Evolutionary conservation across 208 protist species (phyloP), one percentile per base, ranked within the genome.

Genomic region (Acanthamoeba lenticulata): DNA sequence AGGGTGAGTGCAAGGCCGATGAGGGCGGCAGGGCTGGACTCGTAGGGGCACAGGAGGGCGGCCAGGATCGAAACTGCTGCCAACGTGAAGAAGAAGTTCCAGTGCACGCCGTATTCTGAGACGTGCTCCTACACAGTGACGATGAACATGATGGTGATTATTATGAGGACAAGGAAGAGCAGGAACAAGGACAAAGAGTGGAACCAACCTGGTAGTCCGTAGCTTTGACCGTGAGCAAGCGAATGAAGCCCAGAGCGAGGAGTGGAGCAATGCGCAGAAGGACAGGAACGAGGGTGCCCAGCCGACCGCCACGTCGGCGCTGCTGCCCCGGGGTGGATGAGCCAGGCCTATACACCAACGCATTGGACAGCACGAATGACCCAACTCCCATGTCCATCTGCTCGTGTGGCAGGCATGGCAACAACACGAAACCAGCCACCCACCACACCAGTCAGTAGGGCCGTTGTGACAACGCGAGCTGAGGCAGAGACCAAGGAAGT

Each of bases 21-120:
- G 9, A 83, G 7, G 0, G 69, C 65, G 42, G 62, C 62, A n/a
- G n/a, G n/a, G 2, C 52, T 15, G 11, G 94, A 52, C 5, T 65
- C 29, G 2, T 21, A 49, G 15, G 94, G 36, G 7, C 52, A 85
- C 6, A 94, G 29, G 38, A 94, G 40, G 47, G 94, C 86, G 2
- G 95, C 40, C 9, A 97, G 24, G 0, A 95, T 36, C 3, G 95
- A 52, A 5, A 98, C 88, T 0, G 96, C 92, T 42, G 93, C 96
- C 0, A 98, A 65, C 21, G 97, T 98, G 38, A 98, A 97, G 95
- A 98, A 98, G 93, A 98, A 98, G 77, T 98, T 98, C 97, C 97
- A 98, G 90, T 98, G 97, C n/a, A 97, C 94, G 32, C 97, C 97
- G 90, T 98, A 98, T 72, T 98, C 97, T 72, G 69, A 94, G 1